Evolutionary conservation across 225 moss, liverwort and hornwort genomes (phyloP).

Genomic region (Lunularia cruciata): DNA sequence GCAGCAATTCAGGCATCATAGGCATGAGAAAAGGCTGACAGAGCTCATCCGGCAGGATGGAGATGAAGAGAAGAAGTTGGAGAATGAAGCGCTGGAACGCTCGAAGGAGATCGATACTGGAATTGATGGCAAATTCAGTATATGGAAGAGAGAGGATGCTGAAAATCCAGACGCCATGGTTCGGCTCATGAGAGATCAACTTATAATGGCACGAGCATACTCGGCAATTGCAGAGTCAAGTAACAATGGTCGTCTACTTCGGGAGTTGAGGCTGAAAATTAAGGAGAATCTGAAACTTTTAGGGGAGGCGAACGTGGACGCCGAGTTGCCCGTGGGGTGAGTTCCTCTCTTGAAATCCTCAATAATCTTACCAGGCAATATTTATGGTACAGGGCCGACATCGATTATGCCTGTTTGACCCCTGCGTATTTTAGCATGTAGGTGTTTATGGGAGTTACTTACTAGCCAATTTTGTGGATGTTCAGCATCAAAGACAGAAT

Average conservation of each 20-base stretch:
- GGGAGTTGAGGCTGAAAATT: slow-evolving; percentile 42
- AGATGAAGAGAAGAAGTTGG: slow-evolving; percentile 43
- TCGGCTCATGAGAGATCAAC: slow-evolving; percentile 52
- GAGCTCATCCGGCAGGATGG: slow-evolving; percentile 58
- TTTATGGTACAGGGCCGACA: not conserved
- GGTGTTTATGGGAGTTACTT: too few relatives aligned
- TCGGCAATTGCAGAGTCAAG: slow-evolving; percentile 46
- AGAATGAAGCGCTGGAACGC: slow-evolving; percentile 46
- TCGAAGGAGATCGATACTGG: slow-evolving; percentile 49
- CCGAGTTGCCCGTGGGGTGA: slow-evolving; percentile 44
- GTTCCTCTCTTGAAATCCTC: not conserved
- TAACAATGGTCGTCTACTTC: slow-evolving; percentile 40
- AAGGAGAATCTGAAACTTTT: slow-evolving; percentile 48
- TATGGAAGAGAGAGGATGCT: slow-evolving; percentile 52
- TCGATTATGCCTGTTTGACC: too few relatives aligned
- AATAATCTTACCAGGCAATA: not conserved
- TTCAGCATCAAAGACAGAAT: slow-evolving; percentile 47
- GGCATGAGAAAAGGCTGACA: slow-evolving; percentile 62
- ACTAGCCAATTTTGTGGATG: not conserved
- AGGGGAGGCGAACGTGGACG: slow-evolving; percentile 43
- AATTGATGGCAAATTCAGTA: slow-evolving; percentile 42
- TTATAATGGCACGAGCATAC: slow-evolving; percentile 58
- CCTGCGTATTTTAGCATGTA: too few relatives aligned
- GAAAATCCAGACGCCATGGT: slow-evolving; percentile 57
- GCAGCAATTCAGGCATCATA: slow-evolving; percentile 56